Conservation (phyloP, 257 asterid genomes). For the Jacaranda mimosifolia region DNA sequence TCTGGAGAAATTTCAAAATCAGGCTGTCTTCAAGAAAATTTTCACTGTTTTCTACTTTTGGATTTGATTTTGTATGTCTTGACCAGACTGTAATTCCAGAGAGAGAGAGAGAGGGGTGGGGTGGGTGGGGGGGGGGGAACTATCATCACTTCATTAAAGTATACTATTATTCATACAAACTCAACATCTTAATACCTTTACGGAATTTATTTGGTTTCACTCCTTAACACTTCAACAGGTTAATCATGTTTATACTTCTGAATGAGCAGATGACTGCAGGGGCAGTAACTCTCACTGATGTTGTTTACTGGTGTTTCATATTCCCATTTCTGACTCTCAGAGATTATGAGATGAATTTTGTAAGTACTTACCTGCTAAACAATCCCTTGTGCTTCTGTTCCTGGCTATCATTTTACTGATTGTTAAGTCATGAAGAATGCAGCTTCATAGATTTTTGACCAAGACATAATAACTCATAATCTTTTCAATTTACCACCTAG, state of each 20-base stretch:
- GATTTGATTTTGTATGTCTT: conserved; percentile 1
- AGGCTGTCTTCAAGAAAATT: background rate
- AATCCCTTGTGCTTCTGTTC: conserved; percentile 28
- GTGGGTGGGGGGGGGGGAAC: no score
- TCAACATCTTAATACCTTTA: background rate
- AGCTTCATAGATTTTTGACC: conserved; percentile 22
- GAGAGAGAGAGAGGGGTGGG: no score
- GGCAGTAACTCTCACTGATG: conserved; percentile 84
- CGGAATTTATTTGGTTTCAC: conserved; percentile 20
- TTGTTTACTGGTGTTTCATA: conserved; percentile 80
- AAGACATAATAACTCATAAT: background rate
- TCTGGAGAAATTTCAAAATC: background rate
- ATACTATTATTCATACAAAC: background rate
- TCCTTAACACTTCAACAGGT: conserved; percentile 9
- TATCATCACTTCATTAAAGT: background rate
- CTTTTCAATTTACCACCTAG: conserved; percentile 1
- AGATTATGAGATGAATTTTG: conserved; percentile 79
- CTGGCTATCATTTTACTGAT: conserved; percentile 2
- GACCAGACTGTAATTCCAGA: background rate
- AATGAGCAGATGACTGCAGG: conserved; percentile 86
- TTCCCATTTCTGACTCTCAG: conserved; percentile 78
- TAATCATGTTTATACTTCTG: conserved; percentile 36
- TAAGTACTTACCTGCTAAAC: conserved; percentile 58
- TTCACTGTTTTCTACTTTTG: background rate
- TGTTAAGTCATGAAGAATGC: conserved; percentile 6